These are phyloP conservation scores for Furcasterigmium sp. DNA, from an alignment of 2,329 filamentous ascomycete genomes.

Conservation along the genomic window DNA sequence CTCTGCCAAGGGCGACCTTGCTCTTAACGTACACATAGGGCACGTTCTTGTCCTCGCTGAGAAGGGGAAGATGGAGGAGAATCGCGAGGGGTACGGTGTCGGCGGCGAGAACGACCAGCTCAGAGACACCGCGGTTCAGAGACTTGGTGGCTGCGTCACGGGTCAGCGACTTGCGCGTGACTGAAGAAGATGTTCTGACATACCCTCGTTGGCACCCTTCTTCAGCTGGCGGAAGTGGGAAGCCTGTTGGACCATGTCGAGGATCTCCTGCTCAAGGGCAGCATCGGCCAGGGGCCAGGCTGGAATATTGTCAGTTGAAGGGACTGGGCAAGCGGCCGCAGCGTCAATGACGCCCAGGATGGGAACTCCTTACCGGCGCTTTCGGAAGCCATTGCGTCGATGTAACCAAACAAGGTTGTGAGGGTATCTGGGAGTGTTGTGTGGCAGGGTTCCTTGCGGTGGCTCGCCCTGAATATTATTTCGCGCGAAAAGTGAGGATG, in stretches of 20 bases:
- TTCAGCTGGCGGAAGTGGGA: conserved; percentile 70
- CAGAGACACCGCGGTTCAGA: conserved; percentile 83
- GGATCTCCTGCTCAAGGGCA: conserved; percentile 72
- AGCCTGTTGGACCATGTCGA: conserved; percentile 75
- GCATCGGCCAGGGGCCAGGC: conserved; percentile 71
- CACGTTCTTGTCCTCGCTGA: conserved; percentile 79
- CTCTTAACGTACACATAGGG: conserved; percentile 53
- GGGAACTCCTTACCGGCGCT: background rate
- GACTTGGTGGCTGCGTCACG: conserved; percentile 65
- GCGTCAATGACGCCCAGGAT: too few relatives aligned
- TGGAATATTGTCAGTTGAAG: conserved; percentile 16
- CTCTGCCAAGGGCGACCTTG: conserved; percentile 82
- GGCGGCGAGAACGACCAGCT: conserved; percentile 83
- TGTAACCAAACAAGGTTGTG: background rate
- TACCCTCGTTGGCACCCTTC: conserved; percentile 75
- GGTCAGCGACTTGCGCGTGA: conserved; percentile 3
- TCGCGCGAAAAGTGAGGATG: conserved; percentile 2
- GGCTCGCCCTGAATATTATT: conserved; percentile 45
- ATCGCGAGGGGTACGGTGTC: conserved; percentile 87
- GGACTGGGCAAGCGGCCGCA: too few relatives aligned
- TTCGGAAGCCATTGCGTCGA: conserved; percentile 3
- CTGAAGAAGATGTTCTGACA: background rate
- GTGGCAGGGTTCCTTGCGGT: conserved; percentile 55
- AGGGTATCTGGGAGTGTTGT: background rate
- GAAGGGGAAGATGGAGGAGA: conserved; percentile 80